phyloP scores from a whole-genome alignment of 1,284 basidiomycete genomes.

The Butyriboletus appendiculatus region DNA sequence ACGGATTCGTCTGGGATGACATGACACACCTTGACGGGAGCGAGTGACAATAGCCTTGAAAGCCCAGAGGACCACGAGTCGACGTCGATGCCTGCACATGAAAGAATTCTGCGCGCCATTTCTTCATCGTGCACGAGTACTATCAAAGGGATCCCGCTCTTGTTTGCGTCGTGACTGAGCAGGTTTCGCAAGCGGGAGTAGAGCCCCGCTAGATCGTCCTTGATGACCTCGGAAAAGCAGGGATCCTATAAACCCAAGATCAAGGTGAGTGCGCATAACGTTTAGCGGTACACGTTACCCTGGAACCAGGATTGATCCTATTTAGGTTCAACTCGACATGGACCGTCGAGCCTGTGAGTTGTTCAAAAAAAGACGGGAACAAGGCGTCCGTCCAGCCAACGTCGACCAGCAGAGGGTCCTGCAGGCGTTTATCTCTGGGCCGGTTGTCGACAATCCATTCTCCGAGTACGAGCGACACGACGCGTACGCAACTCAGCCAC shows the following conservation, averaged over 20 bases:
- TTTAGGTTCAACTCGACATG: slow-evolving; percentile 20
- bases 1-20: neutral
- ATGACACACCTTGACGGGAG: slow-evolving; percentile 6
- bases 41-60: slow-evolving; percentile 15
- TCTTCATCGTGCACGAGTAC: slow-evolving; percentile 35
- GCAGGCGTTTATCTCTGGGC: slow-evolving; percentile 17
- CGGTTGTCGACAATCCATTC: slow-evolving; percentile 29
- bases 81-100: slow-evolving; percentile 24
- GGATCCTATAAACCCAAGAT: slow-evolving; percentile 14
- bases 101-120: slow-evolving; percentile 29
- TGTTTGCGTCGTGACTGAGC: slow-evolving; percentile 20
- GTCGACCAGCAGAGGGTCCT: slow-evolving; percentile 21
- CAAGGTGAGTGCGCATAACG: neutral
- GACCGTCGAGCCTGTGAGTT: slow-evolving; percentile 15
- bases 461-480: slow-evolving; percentile 31
- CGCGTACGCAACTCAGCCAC: slow-evolving; percentile 29
- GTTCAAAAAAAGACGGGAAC: slow-evolving; percentile 29
- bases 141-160: slow-evolving; percentile 27
- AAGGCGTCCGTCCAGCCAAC: slow-evolving; percentile 34
- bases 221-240: slow-evolving; percentile 18
- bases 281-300: slow-evolving; percentile 13
- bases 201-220: slow-evolving; percentile 14
- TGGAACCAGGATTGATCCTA: slow-evolving; percentile 18
- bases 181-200: slow-evolving; percentile 22
- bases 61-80: slow-evolving; percentile 26